Evolutionary conservation across 495 filamentous ascomycete genomes (phyloP).

Genomic region (Penicillium waksmanii): DNA sequence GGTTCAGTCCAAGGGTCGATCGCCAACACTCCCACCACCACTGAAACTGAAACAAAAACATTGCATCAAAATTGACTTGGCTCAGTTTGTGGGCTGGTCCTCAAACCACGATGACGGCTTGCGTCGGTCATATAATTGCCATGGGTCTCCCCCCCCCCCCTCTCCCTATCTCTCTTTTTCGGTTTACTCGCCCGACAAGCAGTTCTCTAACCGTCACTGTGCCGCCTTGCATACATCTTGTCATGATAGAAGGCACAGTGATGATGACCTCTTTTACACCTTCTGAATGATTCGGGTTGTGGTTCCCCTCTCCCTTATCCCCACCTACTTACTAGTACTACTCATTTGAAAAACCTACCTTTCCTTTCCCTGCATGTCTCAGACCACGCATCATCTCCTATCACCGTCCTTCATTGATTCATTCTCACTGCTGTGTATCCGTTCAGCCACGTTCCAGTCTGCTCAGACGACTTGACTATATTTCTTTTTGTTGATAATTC

Average conservation of each 20-base stretch:
- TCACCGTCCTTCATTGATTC: slow-evolving; percentile 24
- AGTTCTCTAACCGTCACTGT: not conserved
- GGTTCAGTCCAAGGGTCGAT: slow-evolving; percentile 46
- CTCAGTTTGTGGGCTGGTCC: slow-evolving; percentile 36
- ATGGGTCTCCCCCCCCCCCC: slow-evolving; percentile 35
- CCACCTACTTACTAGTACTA: slow-evolving; percentile 10
- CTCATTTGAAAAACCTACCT: slow-evolving; percentile 7
- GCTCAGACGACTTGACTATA: slow-evolving; percentile 22
- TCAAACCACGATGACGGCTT: slow-evolving; percentile 31
- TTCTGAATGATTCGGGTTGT: slow-evolving; percentile 16
- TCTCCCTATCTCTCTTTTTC: too few relatives aligned
- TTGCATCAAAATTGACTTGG: slow-evolving; percentile 23
- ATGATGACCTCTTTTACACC: slow-evolving; percentile 1
- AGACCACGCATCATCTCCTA: slow-evolving; percentile 21
- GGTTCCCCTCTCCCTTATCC: slow-evolving; percentile 15
- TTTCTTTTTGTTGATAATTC: slow-evolving; percentile 34
- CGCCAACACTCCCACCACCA: slow-evolving; percentile 31
- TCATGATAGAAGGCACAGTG: slow-evolving; percentile 1
- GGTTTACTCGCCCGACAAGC: not conserved
- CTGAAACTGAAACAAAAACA: not conserved
- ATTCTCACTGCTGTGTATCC: slow-evolving; percentile 18
- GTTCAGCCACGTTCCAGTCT: slow-evolving; percentile 19
- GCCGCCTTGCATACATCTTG: not conserved
- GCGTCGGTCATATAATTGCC: slow-evolving; percentile 29
- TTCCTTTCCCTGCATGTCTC: slow-evolving; percentile 20